A percentile compares a stretch with the other conserved stretches of the same genome.
Conservation (phyloP, 768 basidiomycete genomes). For the Boletellus ananiceps region DNA sequence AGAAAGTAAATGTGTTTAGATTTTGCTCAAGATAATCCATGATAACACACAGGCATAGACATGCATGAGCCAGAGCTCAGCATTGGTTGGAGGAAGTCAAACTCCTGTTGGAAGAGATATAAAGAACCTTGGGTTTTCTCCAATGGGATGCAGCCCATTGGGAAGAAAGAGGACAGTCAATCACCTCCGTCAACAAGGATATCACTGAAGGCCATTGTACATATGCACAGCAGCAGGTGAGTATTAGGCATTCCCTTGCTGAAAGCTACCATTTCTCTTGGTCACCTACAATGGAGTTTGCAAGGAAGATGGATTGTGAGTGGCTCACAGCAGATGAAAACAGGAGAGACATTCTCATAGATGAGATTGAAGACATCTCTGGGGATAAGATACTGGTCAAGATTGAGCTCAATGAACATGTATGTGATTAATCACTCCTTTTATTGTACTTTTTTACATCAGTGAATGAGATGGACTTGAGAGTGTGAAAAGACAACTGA, state of each 20-base stretch:
- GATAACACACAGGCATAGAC: neutral
- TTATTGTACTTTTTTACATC: too few relatives aligned
- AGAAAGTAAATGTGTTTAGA: neutral
- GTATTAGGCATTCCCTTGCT: neutral
- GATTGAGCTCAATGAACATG: too few relatives aligned
- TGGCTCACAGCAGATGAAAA: too few relatives aligned
- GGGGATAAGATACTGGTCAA: too few relatives aligned
- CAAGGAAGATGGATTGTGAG: neutral
- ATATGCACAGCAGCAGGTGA: conserved; percentile 6
- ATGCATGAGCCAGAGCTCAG: conserved; percentile 11
- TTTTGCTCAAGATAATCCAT: too few relatives aligned
- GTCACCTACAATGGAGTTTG: neutral
- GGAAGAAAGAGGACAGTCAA: neutral
- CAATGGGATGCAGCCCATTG: conserved; percentile 14
- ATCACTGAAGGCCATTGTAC: conserved; percentile 1
- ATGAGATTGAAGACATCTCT: too few relatives aligned
- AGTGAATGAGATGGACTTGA: too few relatives aligned
- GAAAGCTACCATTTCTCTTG: neutral
- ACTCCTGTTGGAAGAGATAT: conserved; percentile 26
- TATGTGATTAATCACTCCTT: too few relatives aligned
- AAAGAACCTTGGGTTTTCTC: conserved; percentile 9
- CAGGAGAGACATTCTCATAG: too few relatives aligned
- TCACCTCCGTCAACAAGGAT: neutral
- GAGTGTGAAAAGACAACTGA: too few relatives aligned
- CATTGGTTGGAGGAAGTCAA: conserved; percentile 21